Base-by-base conservation (phyloP, 164 flowering plant genomes). In the Akebia trifoliata region DNA sequence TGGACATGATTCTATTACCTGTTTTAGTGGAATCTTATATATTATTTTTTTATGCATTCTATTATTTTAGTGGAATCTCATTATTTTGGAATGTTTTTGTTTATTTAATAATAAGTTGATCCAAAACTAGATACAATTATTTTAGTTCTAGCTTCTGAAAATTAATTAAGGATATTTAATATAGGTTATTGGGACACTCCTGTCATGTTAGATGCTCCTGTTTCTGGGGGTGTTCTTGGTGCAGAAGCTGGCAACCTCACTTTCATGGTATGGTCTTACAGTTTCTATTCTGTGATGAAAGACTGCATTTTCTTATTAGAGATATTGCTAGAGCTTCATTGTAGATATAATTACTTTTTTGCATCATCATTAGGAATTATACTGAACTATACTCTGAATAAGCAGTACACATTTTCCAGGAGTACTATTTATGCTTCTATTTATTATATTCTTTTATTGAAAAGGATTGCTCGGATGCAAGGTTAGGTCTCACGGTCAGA, bases 201-300 rank as follows among this genome's bases (percentile, higher is more conserved):
- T 59, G 62, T 78, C 45, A 84, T 83, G 92, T 65, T 91, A 76
- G 98, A 91, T 84, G 98, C 98, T 65, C 96, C 96, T 60, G 98
- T 91, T 6, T 91, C 98, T 61, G 98, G 98, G 69, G 95, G 98
- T 68, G 81, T 86, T 69, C 76, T 79, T 64, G 90, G 96, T 72
- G 97, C 97, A 38, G 94, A 87, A 73, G 78, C 84, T 60, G 90
- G 84, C 50, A 76, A 84, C n/a, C 91, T 90, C 36, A 90, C 97
- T 56, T 90, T 90, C 74, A 90, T 90, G 93, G 97, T 90, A 73
- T 68, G 37, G 24, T 15, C 6, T 2, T 20, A 20, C 21, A 2
- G 12, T 47, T 14, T 47, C 14, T 20, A 47, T 47, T 24, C 12
- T 47, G 28, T 12, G 21, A 45, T 44, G 21, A 44, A 10, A 11